A percentile compares a stretch with the other conserved stretches of the same genome.
These are phyloP conservation scores for Pseudogymnoascus sp. DNA, from an alignment of 2,329 filamentous ascomycete genomes.

Conservation along the genomic window DNA sequence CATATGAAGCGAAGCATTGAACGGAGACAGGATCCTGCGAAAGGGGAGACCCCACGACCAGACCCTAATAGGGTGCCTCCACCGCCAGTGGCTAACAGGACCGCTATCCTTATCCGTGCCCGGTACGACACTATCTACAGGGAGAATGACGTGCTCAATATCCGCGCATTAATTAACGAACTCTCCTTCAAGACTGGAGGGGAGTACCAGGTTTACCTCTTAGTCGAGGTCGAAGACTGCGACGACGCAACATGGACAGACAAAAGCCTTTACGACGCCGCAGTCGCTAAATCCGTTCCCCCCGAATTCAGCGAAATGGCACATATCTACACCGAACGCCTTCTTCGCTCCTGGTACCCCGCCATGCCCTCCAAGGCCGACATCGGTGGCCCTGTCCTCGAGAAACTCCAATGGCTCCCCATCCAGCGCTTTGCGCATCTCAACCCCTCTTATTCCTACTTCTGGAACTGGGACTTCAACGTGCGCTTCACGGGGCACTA, in stretches of 20 bases:
- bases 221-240: slow-evolving; percentile 67
- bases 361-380: slow-evolving; percentile 47
- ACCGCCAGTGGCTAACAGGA: slow-evolving; percentile 33
- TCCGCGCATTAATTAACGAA: slow-evolving; percentile 72
- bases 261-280: slow-evolving; percentile 46
- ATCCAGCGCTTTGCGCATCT: slow-evolving; percentile 68
- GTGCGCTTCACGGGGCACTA: slow-evolving; percentile 71
- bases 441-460: slow-evolving; percentile 69
- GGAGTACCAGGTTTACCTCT: slow-evolving; percentile 70
- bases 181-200: slow-evolving; percentile 66
- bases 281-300: slow-evolving; percentile 56
- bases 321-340: slow-evolving; percentile 63
- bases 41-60: not conserved
- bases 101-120: slow-evolving; percentile 66
- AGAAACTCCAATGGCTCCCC: slow-evolving; percentile 40
- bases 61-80: slow-evolving; percentile 8
- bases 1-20: not conserved
- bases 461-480: slow-evolving; percentile 64
- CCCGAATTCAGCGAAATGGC: slow-evolving; percentile 62
- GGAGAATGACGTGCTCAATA: slow-evolving; percentile 67
- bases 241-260: slow-evolving; percentile 50
- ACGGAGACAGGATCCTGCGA: slow-evolving; percentile 9
- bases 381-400: slow-evolving; percentile 23
- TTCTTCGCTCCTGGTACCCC: slow-evolving; percentile 71
- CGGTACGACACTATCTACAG: slow-evolving; percentile 70